Conservation (phyloP, 768 basidiomycete genomes). For the Rhizopogon roseolus region DNA sequence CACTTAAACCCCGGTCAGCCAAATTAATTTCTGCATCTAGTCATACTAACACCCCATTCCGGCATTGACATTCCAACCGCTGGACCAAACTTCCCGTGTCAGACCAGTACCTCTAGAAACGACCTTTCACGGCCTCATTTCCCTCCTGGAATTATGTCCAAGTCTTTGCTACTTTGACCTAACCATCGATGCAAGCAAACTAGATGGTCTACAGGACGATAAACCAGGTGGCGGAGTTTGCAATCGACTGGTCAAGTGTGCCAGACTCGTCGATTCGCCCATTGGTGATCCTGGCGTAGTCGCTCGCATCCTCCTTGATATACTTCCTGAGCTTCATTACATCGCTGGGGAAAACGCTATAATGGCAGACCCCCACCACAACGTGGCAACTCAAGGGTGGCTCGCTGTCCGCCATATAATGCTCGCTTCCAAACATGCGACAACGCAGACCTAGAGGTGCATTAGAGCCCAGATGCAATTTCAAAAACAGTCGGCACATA, state of each 20-base stretch:
- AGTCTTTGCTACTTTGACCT: slow-evolving; percentile 2
- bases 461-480: too few species aligned
- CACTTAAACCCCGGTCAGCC: background rate
- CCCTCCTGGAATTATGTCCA: background rate
- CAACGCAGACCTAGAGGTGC: too few species aligned
- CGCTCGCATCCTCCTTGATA: background rate
- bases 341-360: background rate
- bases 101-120: background rate
- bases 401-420: background rate
- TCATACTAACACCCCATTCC: background rate
- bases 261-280: background rate
- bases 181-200: background rate
- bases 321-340: slow-evolving; percentile 1
- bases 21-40: background rate
- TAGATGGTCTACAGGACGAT: background rate
- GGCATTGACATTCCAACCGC: background rate
- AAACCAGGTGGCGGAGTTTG: background rate
- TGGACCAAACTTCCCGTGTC: background rate
- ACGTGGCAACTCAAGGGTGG: background rate
- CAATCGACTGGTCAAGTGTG: background rate
- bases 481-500: too few species aligned
- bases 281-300: background rate
- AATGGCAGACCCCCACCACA: background rate
- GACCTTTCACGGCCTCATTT: background rate
- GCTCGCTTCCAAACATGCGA: background rate